Evolutionary conservation across 2,329 filamentous ascomycete genomes (phyloP).

Genomic region (Chaetothyriales sp.): DNA sequence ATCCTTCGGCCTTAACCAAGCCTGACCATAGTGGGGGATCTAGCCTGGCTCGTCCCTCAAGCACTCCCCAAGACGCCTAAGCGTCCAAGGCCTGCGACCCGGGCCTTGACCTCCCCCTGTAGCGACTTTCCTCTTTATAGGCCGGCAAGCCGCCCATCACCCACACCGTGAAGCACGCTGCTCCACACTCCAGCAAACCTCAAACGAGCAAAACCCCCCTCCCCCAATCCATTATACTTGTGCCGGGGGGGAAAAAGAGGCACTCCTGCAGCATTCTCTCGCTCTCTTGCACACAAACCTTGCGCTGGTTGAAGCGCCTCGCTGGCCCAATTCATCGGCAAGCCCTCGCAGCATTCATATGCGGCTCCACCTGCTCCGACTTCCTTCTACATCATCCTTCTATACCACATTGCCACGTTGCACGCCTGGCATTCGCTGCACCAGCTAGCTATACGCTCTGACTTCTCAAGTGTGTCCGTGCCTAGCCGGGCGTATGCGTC

Average conservation of each 20-base stretch:
- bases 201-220: not conserved
- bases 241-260: not conserved
- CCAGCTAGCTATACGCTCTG: not conserved
- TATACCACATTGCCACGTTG: conserved; percentile 3
- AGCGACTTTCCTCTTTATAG: conserved; percentile 2
- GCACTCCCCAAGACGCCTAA: too few species aligned
- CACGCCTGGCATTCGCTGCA: conserved; percentile 1
- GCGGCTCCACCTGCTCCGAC: conserved; percentile 1
- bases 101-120: conserved; percentile 3
- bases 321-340: not conserved
- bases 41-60: not conserved
- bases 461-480: not conserved
- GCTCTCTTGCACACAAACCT: not conserved
- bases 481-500: conserved; percentile 13
- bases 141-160: conserved; percentile 5
- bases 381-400: conserved; percentile 3
- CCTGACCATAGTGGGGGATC: not conserved
- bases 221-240: not conserved
- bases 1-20: not conserved
- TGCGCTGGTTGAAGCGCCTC: not conserved
- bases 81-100: conserved; percentile 2
- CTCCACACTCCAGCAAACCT: not conserved
- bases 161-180: conserved; percentile 3
- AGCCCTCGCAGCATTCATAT: not conserved
- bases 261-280: not conserved